These are phyloP conservation scores for Plasmodium reichenowi DNA, from an alignment of 169 alveolate species.

Conservation along the genomic window DNA sequence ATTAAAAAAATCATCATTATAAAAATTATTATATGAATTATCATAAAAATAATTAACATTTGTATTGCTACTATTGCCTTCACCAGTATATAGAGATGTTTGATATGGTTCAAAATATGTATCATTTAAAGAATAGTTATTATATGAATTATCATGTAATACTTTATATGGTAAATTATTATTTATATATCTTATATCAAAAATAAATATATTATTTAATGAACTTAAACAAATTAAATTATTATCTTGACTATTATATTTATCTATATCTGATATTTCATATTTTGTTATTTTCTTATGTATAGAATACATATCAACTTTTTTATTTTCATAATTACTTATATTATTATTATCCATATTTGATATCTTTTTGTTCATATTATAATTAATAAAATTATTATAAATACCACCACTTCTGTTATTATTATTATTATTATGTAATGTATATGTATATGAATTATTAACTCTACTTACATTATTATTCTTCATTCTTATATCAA, in stretches of 20 bases:
- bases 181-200: constrained; percentile 47
- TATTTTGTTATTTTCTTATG: constrained; percentile 64
- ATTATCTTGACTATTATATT: constrained; percentile 49
- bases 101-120: constrained; percentile 55
- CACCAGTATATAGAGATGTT: constrained; percentile 28
- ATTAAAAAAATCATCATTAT: constrained; percentile 45
- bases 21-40: constrained; percentile 52
- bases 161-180: constrained; percentile 61
- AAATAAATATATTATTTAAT: constrained; percentile 43
- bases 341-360: neutral
- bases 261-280: constrained; percentile 68
- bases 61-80: constrained; percentile 9
- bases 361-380: neutral
- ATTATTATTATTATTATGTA: neutral
- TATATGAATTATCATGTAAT: constrained; percentile 53
- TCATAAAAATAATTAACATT: constrained; percentile 59
- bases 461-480: neutral
- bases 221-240: constrained; percentile 55
- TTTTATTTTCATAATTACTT: neutral
- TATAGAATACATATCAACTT: constrained; percentile 27
- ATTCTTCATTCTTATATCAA: constrained; percentile 64
- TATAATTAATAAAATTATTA: too few relatives aligned
- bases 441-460: neutral
- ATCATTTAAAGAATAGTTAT: constrained; percentile 29
- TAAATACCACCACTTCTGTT: neutral